Base-by-base conservation (phyloP, 768 basidiomycete species). In the Boletus insuetus region DNA sequence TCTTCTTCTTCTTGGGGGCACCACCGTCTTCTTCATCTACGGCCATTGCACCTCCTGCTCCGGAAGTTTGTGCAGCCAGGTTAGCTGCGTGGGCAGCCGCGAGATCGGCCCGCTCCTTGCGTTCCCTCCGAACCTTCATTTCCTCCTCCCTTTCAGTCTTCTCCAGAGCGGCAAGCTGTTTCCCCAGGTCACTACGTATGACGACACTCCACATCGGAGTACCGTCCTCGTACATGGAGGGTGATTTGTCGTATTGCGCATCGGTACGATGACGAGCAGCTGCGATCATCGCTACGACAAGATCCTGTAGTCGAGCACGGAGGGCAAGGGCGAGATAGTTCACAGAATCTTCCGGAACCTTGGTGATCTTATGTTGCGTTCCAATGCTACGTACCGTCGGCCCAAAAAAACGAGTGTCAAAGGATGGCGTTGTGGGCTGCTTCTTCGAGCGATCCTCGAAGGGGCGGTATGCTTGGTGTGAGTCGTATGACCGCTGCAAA, bases 121-220 rank as follows among this genome's bases (percentile, higher is more conserved):
- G 75, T 69, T 94, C 91, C 50, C 87, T 73, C 42, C 92, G 77
- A 44, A 88, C 73, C 55, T 77, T 78, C 67, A 82, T 80, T 72
- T 96, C 93, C 50, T 96, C 94, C 61, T 94, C 94, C 45, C 90
- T 75, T 64, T 95, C 92, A 9, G 80, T 79, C 56, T 82, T 83
- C 71, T 96, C 93, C 29, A 96, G 72, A 16, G 81, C 82, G 0
- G 79, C 78, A 0, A 93, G 75, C 72, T 91, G 87, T 69, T 91
- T 94, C 26, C 80, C 85, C 9, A 91, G 80, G 62, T 96, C 92
- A 34, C 78, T 82, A n/a, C 86, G 80, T 11, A 96, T 81, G 12
- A 84, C 73, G 52, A 91, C 78, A 47, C 81, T 81, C 91, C 92
- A 96, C 86, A 94, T 91, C 1, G 93, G 87, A 2, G 79, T 77